These are phyloP conservation scores for Spathaspora sp. DNA, from an alignment of 1,139 yeast species.

Conservation along the genomic window DNA sequence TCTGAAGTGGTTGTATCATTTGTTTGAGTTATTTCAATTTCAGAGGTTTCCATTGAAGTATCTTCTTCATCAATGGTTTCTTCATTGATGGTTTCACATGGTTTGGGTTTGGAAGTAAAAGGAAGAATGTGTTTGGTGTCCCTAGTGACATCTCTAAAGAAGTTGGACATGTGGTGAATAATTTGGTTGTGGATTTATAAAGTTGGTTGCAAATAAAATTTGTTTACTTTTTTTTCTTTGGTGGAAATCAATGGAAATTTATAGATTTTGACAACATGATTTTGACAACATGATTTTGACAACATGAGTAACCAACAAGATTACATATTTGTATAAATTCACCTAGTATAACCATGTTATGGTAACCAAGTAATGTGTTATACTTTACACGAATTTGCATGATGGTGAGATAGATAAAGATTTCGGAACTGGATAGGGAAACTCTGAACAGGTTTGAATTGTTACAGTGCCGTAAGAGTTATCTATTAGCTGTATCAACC, in stretches of 20 bases:
- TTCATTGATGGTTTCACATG: background rate
- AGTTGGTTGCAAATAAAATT: background rate
- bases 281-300: background rate
- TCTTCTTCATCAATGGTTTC: background rate
- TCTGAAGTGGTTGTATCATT: conserved; percentile 1
- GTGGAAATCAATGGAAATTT: background rate
- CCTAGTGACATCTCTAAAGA: conserved; percentile 3
- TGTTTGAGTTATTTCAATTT: background rate
- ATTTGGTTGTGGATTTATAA: background rate
- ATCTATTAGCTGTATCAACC: no score
- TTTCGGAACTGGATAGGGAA: no score
- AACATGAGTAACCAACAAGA: background rate
- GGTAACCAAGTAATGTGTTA: no score
- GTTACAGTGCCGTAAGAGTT: no score
- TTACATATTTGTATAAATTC: no score
- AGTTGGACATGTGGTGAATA: conserved; percentile 1
- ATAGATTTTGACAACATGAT: background rate
- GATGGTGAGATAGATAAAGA: no score
- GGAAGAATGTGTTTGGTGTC: conserved; percentile 3
- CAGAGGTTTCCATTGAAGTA: background rate
- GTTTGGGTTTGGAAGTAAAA: background rate
- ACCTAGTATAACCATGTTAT: no score
- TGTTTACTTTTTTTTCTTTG: background rate
- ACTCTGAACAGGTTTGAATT: no score
- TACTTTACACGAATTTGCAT: no score